phyloP scores from a whole-genome alignment of 1,284 basidiomycete genomes.

The Termitomyces sp. region DNA sequence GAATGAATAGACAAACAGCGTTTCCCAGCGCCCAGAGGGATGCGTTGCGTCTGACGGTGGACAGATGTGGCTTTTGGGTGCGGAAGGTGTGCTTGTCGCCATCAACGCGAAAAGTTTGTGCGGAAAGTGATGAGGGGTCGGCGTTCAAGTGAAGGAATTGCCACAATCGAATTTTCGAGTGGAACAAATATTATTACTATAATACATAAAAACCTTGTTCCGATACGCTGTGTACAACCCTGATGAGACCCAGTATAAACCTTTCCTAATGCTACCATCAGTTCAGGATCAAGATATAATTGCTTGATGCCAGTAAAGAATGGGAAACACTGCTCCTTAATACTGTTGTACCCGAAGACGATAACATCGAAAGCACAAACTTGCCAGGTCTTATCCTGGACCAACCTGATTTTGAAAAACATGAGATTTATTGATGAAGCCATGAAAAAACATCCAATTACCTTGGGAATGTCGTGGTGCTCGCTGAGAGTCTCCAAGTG shows the following conservation, averaged over 20 bases:
- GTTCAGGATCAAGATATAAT: not conserved
- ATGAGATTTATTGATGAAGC: conserved; percentile 18
- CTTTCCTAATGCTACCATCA: conserved; percentile 6
- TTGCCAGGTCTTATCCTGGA: conserved; percentile 54
- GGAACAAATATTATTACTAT: conserved; percentile 39
- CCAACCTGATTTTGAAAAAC: conserved; percentile 51
- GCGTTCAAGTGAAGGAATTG: conserved; percentile 20
- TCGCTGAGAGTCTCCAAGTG: conserved; percentile 87
- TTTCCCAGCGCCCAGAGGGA: conserved; percentile 78
- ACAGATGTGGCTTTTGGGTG: conserved; percentile 66
- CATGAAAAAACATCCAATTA: conserved; percentile 28
- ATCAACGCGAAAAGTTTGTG: conserved; percentile 25
- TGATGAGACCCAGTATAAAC: conserved; percentile 6
- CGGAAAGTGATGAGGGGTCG: conserved; percentile 23
- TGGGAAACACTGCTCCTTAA: conserved; percentile 1
- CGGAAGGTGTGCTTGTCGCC: conserved; percentile 38
- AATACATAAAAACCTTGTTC: conserved; percentile 31
- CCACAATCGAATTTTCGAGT: conserved; percentile 34
- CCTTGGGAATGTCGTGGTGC: conserved; percentile 93
- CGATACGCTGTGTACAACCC: conserved; percentile 16
- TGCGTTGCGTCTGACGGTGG: conserved; percentile 68
- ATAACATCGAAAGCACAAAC: conserved; percentile 5
- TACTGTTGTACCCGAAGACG: not conserved
- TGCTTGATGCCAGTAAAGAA: not conserved
- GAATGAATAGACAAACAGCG: conserved; percentile 78